Evolutionary conservation across 2,329 filamentous ascomycete species (phyloP), one percentile per base, ranked within the genome.

Genomic region (Epichloe typhina): DNA sequence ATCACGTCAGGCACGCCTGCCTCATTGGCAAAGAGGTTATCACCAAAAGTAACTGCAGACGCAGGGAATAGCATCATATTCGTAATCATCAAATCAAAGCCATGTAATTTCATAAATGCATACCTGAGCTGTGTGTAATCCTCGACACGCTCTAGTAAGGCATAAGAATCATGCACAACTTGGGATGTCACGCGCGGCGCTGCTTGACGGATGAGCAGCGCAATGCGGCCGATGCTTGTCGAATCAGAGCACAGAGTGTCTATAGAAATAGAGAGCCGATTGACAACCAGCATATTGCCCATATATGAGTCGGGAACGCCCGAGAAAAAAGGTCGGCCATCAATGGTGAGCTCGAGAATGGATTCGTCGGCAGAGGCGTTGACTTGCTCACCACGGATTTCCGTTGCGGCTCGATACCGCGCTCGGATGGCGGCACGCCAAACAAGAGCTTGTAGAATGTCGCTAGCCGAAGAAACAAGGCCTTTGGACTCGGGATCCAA

Each of bases 401-500:
- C 54, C n/a, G 49, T 59, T 2, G 59, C 64, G 1, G 66, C 64
- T 1, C 60, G 62, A 40, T 65, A 64, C 12, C 68, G 59, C 1
- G 66, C 63, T 19, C 61, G 57, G 41, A 69, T 61, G 0, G 65
- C 59, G 0, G 62, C 59, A 0, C 66, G 62, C 68, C 68, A 70
- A 52, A 69, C 62, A 46, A 70, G 66, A 0, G 68, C 68, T 52
- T 69, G 65, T 2, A 69, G 55, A 8, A 69, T 66, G 42, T 70
- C 68, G 51, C 62, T 69, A 23, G 66, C 55, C 0, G 67, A 69
- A 0, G 52, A 52, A 13, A 60, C 53, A 6, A 55, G 50, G 0
- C 58, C 57, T 21, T 63, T 61, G 2, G 59, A 55, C 13, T 57
- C 54, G 0, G 57, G 54, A 38, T 64, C 60, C 0, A 53, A 52